phyloP scores from a whole-genome alignment of 306 rosid genomes.

The Lupinus albus region DNA sequence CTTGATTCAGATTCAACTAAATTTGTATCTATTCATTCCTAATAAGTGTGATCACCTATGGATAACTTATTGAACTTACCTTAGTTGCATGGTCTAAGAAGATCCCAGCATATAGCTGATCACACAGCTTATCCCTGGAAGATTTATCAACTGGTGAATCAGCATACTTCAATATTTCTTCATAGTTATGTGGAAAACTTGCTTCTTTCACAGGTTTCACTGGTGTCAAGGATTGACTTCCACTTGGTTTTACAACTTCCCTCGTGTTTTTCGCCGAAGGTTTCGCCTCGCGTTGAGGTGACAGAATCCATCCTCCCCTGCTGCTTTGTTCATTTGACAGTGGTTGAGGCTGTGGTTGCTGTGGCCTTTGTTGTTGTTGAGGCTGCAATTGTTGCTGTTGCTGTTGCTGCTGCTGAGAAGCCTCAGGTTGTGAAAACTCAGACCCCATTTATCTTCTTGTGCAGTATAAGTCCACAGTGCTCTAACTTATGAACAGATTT shows the following conservation, averaged over 20 bases:
- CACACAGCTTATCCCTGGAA: conserved; percentile 33
- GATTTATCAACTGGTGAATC: conserved; percentile 40
- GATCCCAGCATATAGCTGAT: conserved; percentile 44
- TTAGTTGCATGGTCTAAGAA: conserved; percentile 41
- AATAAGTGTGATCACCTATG: background rate
- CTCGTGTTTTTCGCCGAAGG: conserved; percentile 3
- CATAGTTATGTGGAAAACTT: conserved; percentile 30
- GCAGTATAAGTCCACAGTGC: background rate
- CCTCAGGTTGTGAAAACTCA: conserved; percentile 9
- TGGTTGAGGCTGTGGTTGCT: background rate
- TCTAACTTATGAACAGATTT: background rate
- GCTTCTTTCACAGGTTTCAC: conserved; percentile 26
- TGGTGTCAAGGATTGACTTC: conserved; percentile 4
- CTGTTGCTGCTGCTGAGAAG: background rate
- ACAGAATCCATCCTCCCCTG: conserved; percentile 21
- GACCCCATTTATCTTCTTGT: conserved; percentile 43
- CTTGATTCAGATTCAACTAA: no score
- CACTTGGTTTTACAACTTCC: conserved; percentile 27
- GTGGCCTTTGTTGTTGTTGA: background rate
- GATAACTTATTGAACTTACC: conserved; percentile 33
- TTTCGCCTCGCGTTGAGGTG: conserved; percentile 17
- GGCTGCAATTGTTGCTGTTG: background rate
- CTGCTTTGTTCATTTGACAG: conserved; percentile 14
- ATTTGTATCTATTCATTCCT: background rate
- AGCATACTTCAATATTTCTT: conserved; percentile 42